Evolutionary conservation across 2,329 filamentous ascomycete species (phyloP).

Genomic region (Allantophomopsis cytisporea): DNA sequence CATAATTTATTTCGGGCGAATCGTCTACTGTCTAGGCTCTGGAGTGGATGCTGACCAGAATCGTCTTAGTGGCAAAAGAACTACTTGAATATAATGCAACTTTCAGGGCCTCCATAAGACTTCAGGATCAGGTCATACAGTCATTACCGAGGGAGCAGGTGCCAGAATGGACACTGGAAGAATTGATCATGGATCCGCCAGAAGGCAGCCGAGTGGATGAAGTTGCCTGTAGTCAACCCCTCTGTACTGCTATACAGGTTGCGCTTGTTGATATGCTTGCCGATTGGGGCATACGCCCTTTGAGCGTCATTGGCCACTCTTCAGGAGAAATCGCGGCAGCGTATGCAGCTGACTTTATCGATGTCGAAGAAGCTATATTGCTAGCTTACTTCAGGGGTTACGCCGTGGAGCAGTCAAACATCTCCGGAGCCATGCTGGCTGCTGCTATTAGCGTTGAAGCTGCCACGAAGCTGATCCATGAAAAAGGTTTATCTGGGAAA

Average conservation of each 20-base stretch:
- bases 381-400: constrained; percentile 12
- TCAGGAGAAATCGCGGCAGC: constrained; percentile 23
- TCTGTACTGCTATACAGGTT: constrained; percentile 15
- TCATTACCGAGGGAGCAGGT: neutral
- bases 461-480: too few species aligned
- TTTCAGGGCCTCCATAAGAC: too few species aligned
- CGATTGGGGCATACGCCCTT: constrained; percentile 7
- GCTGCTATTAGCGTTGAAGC: constrained; percentile 18
- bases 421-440: constrained; percentile 32
- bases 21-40: too few species aligned
- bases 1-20: too few species aligned
- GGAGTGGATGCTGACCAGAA: too few species aligned
- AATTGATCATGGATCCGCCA: constrained; percentile 15
- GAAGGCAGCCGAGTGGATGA: too few species aligned
- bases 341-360: constrained; percentile 16
- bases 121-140: too few species aligned
- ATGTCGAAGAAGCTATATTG: constrained; percentile 4
- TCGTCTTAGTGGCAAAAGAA: too few species aligned
- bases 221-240: constrained; percentile 6
- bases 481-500: too few species aligned
- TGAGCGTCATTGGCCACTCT: constrained; percentile 15
- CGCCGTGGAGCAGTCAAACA: neutral
- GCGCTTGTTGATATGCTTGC: constrained; percentile 13
- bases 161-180: neutral
- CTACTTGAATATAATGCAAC: too few species aligned